Conservation (phyloP, 768 basidiomycete genomes). For the Leccinum imitatum region DNA sequence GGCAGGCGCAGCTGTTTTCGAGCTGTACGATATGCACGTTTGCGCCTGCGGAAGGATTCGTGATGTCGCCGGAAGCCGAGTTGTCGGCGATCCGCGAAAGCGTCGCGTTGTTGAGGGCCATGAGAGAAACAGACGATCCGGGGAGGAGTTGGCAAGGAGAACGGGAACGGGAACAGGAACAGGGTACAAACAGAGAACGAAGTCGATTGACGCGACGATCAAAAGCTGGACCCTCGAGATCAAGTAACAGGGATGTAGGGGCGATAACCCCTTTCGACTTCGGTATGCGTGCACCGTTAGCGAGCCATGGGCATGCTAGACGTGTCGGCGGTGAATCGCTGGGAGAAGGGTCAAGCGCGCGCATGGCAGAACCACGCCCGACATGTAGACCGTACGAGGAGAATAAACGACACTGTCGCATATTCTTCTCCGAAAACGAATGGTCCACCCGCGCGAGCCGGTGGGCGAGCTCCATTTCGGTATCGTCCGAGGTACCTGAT, state of each 20-base stretch:
- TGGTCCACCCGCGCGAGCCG: background rate
- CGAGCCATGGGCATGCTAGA: background rate
- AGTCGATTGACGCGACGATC: background rate
- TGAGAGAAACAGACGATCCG: slow-evolving; percentile 38
- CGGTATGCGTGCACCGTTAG: background rate
- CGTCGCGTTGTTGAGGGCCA: slow-evolving; percentile 42
- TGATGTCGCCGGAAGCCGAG: slow-evolving; percentile 18
- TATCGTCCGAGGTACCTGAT: slow-evolving; percentile 3
- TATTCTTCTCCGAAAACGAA: slow-evolving; percentile 23
- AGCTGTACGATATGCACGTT: slow-evolving; percentile 61
- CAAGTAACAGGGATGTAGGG: slow-evolving; percentile 3
- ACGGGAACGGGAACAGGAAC: background rate
- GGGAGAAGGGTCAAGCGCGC: slow-evolving; percentile 10
- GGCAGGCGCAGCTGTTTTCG: slow-evolving; percentile 61
- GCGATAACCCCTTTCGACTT: background rate
- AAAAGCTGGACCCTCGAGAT: background rate
- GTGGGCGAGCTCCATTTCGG: slow-evolving; percentile 1
- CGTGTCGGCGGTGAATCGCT: background rate
- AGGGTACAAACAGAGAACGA: background rate
- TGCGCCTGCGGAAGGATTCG: slow-evolving; percentile 31
- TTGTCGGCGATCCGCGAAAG: slow-evolving; percentile 45
- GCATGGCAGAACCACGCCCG: background rate
- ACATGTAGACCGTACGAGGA: slow-evolving; percentile 19
- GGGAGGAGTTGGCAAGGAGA: slow-evolving; percentile 17
- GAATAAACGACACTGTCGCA: slow-evolving; percentile 26